These are phyloP conservation scores for Sugiyamaella xylanicola DNA, from an alignment of 1,139 yeast species.

Conservation along the genomic window DNA sequence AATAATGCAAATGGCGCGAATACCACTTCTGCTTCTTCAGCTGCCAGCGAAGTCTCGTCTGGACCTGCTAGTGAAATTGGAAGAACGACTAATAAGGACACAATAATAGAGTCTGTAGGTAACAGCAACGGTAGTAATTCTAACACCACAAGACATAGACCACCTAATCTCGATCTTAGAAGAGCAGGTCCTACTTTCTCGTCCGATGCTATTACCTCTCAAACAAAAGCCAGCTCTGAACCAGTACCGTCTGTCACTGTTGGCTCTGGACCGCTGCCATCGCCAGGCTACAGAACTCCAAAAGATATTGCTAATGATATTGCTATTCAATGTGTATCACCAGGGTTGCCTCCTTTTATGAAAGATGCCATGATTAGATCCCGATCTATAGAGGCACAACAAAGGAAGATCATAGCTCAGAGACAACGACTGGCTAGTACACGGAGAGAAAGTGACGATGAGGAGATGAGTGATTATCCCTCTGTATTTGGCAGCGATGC, in stretches of 20 bases:
- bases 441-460: constrained; percentile 1
- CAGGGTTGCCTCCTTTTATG: constrained; percentile 44
- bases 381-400: constrained; percentile 43
- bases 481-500: neutral
- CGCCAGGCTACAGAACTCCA: constrained; percentile 35
- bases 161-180: constrained; percentile 16
- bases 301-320: constrained; percentile 41
- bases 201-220: neutral
- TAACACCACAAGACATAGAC: constrained; percentile 7
- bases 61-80: neutral
- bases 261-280: constrained; percentile 14
- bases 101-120: no score
- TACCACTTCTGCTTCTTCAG: neutral
- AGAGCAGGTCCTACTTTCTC: constrained; percentile 5
- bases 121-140: no score
- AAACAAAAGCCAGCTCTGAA: constrained; percentile 12
- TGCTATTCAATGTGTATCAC: constrained; percentile 46
- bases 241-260: neutral
- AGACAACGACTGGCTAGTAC: constrained; percentile 22
- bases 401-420: constrained; percentile 40
- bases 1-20: neutral
- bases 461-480: constrained; percentile 7
- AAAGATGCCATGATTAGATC: constrained; percentile 41
- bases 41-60: no score
- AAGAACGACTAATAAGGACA: no score